Conservation (phyloP, 2,329 filamentous ascomycete species). For the Dothideomycetes sp. region DNA sequence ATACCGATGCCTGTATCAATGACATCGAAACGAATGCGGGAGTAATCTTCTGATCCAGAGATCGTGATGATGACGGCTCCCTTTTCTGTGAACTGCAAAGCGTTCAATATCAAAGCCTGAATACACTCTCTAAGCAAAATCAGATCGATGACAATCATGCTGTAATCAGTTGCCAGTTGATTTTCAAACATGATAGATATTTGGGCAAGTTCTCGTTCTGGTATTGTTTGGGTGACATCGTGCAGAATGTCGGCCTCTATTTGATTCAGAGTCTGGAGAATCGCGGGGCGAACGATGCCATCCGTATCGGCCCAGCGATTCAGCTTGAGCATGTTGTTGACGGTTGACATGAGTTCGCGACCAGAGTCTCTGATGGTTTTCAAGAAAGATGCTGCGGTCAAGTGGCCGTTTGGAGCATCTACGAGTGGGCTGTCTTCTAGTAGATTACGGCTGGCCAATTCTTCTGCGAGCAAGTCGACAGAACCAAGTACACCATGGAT, state of each 20-base stretch:
- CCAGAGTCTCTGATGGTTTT: slow-evolving; percentile 29
- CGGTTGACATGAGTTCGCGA: slow-evolving; percentile 32
- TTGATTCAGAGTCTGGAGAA: slow-evolving; percentile 19
- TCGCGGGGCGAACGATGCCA: slow-evolving; percentile 4
- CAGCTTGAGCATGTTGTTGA: slow-evolving; percentile 34
- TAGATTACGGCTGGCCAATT: slow-evolving; percentile 20
- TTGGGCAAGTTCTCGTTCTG: slow-evolving; percentile 17
- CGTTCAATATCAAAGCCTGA: slow-evolving; percentile 30
- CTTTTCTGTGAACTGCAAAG: slow-evolving; percentile 28
- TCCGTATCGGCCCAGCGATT: slow-evolving; percentile 27
- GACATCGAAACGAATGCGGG: slow-evolving; percentile 27
- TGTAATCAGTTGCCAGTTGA: slow-evolving; percentile 17
- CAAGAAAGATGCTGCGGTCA: slow-evolving; percentile 17
- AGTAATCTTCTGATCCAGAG: slow-evolving; percentile 19
- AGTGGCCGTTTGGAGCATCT: slow-evolving; percentile 7
- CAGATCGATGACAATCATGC: slow-evolving; percentile 26
- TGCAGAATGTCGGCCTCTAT: slow-evolving; percentile 23
- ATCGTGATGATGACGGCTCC: slow-evolving; percentile 27
- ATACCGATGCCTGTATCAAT: slow-evolving; percentile 34
- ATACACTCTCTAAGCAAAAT: slow-evolving; percentile 32
- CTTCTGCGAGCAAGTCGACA: slow-evolving; percentile 31
- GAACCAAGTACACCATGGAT: slow-evolving; percentile 37
- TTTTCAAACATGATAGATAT: slow-evolving; percentile 25
- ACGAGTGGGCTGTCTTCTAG: slow-evolving; percentile 2
- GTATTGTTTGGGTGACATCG: slow-evolving; percentile 19